A percentile compares a stretch with the other conserved stretches of the same genome.
phyloP scores from a whole-genome alignment of 2,329 filamentous ascomycete species.

The Trichoderma simmonsii region DNA sequence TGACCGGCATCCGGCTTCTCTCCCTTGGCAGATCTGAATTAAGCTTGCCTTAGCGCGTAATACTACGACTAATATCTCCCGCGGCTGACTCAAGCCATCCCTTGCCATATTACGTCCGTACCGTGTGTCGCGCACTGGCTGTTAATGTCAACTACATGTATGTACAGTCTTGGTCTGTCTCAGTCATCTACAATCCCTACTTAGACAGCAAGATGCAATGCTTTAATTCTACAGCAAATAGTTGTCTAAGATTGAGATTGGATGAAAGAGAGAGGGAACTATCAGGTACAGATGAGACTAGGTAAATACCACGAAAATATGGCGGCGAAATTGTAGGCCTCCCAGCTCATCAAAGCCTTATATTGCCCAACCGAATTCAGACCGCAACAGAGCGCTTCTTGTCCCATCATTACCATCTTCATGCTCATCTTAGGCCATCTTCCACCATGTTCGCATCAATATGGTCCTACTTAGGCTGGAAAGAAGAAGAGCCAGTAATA shows the following conservation, averaged over 20 bases:
- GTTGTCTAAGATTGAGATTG: background rate
- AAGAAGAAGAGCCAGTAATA: background rate
- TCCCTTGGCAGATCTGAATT: background rate
- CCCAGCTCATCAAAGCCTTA: background rate
- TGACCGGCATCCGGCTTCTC: background rate
- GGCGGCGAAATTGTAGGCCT: background rate
- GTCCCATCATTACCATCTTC: background rate
- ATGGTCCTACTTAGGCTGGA: background rate
- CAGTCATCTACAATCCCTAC: background rate
- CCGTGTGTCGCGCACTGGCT: background rate
- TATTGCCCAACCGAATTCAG: background rate
- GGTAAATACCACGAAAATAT: background rate
- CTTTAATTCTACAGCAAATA: background rate
- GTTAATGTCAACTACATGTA: background rate
- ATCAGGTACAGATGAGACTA: background rate
- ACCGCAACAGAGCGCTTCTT: background rate
- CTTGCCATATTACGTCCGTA: background rate
- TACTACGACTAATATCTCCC: conserved; percentile 13
- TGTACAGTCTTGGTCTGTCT: background rate
- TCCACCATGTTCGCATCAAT: background rate
- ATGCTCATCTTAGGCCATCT: background rate
- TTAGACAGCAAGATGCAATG: background rate
- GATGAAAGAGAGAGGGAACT: background rate
- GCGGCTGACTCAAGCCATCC: conserved; percentile 1
- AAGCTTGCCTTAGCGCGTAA: conserved; percentile 14